Percentiles rank a stretch among this genome's conserved stretches.
Evolutionary conservation across 805 yeast species (phyloP).

Genomic region (Hyphopichia homilentoma): DNA sequence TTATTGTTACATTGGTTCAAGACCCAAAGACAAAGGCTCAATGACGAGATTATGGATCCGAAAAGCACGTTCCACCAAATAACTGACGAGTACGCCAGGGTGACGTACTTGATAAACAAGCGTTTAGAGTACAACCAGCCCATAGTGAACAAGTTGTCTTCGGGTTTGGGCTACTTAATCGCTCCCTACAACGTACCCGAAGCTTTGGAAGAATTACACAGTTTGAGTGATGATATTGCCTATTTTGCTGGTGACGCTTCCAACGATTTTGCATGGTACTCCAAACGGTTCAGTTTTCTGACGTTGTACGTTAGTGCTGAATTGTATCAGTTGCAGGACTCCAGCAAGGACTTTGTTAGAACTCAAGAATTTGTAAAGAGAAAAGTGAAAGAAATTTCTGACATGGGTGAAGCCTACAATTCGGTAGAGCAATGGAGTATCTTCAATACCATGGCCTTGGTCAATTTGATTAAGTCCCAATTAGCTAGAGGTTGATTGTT

Average conservation of each 20-base stretch:
- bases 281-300: conserved; percentile 72
- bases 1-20: conserved; percentile 53
- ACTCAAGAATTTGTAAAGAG: conserved; percentile 65
- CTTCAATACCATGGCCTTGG: conserved; percentile 60
- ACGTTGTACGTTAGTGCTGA: conserved; percentile 73
- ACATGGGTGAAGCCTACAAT: conserved; percentile 57
- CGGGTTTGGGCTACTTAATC: conserved; percentile 58
- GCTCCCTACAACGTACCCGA: conserved; percentile 57
- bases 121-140: conserved; percentile 53
- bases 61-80: conserved; percentile 24
- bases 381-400: conserved; percentile 51
- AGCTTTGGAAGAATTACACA: conserved; percentile 66
- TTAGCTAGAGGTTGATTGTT: conserved; percentile 55
- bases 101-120: conserved; percentile 42
- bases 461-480: conserved; percentile 71
- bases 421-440: conserved; percentile 72
- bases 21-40: conserved; percentile 35
- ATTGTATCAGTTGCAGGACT: conserved; percentile 75
- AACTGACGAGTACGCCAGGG: conserved; percentile 38
- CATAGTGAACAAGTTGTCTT: conserved; percentile 37
- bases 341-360: conserved; percentile 47
- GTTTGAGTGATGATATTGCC: conserved; percentile 78
- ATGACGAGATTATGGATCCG: conserved; percentile 23
- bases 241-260: conserved; percentile 75
- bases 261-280: conserved; percentile 87